phyloP scores from a whole-genome alignment of 73 alveolate genomes.

The Urostyla sp. region DNA sequence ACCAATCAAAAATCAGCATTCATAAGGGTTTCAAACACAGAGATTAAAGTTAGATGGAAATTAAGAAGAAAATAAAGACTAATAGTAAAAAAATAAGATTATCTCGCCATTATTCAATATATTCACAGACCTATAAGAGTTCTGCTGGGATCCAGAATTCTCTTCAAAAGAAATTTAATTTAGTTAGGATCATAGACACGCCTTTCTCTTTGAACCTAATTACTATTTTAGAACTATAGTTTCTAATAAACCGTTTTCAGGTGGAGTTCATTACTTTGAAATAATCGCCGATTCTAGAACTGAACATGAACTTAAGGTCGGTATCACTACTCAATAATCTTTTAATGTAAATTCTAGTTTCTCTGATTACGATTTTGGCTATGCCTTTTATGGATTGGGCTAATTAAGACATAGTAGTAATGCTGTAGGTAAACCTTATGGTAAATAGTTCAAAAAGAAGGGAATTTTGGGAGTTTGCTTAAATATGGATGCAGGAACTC shows the following conservation, averaged over 20 bases:
- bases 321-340: constrained; percentile 74
- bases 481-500: constrained; percentile 81
- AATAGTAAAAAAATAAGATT: not conserved
- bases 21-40: too few relatives aligned
- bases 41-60: too few relatives aligned
- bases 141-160: constrained; percentile 57
- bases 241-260: constrained; percentile 67
- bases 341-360: constrained; percentile 80
- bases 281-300: constrained; percentile 87
- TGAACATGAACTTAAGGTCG: constrained; percentile 86
- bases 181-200: constrained; percentile 40
- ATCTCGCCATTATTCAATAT: constrained; percentile 28
- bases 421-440: constrained; percentile 82
- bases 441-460: constrained; percentile 79
- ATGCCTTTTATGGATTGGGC: constrained; percentile 90
- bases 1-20: too few relatives aligned
- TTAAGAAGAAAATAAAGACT: constrained; percentile 36
- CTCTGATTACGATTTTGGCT: constrained; percentile 87
- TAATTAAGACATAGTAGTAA: constrained; percentile 80
- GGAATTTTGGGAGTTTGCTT: constrained; percentile 82
- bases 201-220: constrained; percentile 53
- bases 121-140: constrained; percentile 40
- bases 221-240: constrained; percentile 59
- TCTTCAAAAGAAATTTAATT: constrained; percentile 50
- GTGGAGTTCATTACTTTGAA: constrained; percentile 84